Conservation (phyloP, 371 early-diverging fungal species). For the Polyrhizophydium stewartii region DNA sequence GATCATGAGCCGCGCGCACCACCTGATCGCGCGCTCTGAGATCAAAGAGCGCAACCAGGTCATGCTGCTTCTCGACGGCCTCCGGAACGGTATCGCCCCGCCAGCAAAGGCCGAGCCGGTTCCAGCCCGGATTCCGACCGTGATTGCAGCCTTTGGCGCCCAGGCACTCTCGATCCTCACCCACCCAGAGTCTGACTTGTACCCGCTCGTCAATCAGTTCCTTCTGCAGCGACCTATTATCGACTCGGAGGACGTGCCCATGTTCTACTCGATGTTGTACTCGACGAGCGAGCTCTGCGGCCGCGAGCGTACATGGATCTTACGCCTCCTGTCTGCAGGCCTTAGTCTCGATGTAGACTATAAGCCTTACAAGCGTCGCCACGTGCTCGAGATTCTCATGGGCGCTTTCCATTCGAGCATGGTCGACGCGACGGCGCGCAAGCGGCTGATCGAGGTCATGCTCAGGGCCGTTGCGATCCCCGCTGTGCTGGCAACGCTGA, state of each 20-base stretch:
- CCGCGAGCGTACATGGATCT: constrained; percentile 71
- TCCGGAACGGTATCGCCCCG: constrained; percentile 62
- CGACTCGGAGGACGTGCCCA: constrained; percentile 76
- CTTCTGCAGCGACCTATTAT: constrained; percentile 64
- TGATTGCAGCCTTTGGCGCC: constrained; percentile 64
- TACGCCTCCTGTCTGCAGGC: constrained; percentile 61
- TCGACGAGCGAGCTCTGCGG: constrained; percentile 57
- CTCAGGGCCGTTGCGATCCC: constrained; percentile 51
- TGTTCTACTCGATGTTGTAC: constrained; percentile 72
- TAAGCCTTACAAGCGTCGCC: constrained; percentile 61
- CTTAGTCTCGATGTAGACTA: constrained; percentile 57
- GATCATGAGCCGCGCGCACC: constrained; percentile 62
- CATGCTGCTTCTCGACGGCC: constrained; percentile 55
- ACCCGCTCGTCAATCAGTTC: constrained; percentile 68
- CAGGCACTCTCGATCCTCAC: constrained; percentile 58
- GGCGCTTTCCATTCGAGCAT: constrained; percentile 62
- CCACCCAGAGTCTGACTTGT: constrained; percentile 72
- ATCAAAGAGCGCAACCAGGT: constrained; percentile 65
- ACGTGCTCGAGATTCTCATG: constrained; percentile 62
- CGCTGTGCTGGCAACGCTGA: constrained; percentile 43
- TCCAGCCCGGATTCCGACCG: constrained; percentile 47
- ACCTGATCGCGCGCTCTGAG: constrained; percentile 44
- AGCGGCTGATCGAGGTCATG: constrained; percentile 54
- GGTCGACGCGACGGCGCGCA: constrained; percentile 51
- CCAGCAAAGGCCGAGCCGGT: not conserved